A percentile compares a stretch with the other conserved stretches of the same genome.
These are phyloP conservation scores for Phytopythium montanum DNA, from an alignment of 352 stramenopile species.

Conservation along the genomic window DNA sequence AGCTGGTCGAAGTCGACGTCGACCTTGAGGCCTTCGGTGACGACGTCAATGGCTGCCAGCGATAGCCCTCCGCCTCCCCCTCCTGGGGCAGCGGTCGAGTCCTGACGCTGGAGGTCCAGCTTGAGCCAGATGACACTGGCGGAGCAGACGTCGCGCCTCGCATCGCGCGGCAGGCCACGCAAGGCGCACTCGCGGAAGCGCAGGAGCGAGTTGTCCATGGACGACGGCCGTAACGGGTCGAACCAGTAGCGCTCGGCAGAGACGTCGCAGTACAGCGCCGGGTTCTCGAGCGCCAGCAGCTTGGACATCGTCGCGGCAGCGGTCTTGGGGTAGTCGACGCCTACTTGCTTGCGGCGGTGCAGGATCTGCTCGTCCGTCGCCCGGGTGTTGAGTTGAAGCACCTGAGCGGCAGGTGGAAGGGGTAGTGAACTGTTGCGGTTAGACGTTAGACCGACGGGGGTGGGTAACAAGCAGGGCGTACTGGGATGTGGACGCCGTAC, in stretches of 20 bases:
- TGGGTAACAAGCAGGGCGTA: slow-evolving; percentile 11
- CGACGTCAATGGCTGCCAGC: slow-evolving; percentile 47
- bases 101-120: slow-evolving; percentile 37
- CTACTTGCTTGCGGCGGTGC: slow-evolving; percentile 44
- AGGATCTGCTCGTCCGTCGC: slow-evolving; percentile 62
- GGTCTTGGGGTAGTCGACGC: slow-evolving; percentile 41
- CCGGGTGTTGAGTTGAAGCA: slow-evolving; percentile 33
- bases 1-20: slow-evolving; percentile 61
- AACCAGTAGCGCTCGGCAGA: slow-evolving; percentile 30
- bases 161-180: slow-evolving; percentile 25
- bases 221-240: slow-evolving; percentile 1
- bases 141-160: slow-evolving; percentile 41
- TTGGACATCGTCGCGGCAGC: slow-evolving; percentile 23
- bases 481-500: slow-evolving; percentile 56
- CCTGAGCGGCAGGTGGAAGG: slow-evolving; percentile 19
- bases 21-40: slow-evolving; percentile 51
- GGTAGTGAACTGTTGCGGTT: not conserved
- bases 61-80: not conserved
- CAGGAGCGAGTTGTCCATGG: slow-evolving; percentile 15
- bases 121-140: slow-evolving; percentile 59
- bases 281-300: slow-evolving; percentile 55
- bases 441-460: not conserved
- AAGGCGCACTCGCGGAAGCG: slow-evolving; percentile 32
- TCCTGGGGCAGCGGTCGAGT: not conserved
- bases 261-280: slow-evolving; percentile 58